Evolutionary conservation across 176 grass and related monocot species (phyloP).

Genomic region (Thinopyrum elongatum): DNA sequence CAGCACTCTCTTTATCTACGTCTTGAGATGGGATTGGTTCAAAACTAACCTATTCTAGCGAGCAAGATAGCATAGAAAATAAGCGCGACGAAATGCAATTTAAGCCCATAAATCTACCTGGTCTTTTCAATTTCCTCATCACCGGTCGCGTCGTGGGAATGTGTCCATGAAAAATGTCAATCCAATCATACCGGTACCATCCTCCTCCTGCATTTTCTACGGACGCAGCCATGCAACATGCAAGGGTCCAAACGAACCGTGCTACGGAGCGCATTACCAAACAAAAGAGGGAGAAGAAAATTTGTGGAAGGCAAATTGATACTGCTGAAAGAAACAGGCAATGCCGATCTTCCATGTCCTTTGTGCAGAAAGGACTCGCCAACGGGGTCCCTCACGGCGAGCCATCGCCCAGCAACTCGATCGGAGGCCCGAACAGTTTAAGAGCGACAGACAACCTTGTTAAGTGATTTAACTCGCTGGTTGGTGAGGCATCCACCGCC

Average conservation of each 20-base stretch:
- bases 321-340: neutral
- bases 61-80: no score
- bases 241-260: neutral
- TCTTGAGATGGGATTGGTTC: no score
- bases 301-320: neutral
- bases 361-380: neutral
- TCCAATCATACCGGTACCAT: neutral
- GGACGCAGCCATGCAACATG: neutral
- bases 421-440: neutral
- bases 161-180: neutral
- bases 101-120: neutral
- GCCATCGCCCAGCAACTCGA: no score
- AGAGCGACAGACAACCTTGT: constrained; percentile 12
- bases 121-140: neutral
- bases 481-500: constrained; percentile 29
- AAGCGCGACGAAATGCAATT: neutral
- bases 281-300: constrained; percentile 32
- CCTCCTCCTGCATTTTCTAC: constrained; percentile 1
- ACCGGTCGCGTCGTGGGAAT: neutral
- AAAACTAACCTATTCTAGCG: no score
- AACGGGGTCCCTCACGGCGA: neutral
- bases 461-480: constrained; percentile 24
- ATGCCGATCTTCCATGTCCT: constrained; percentile 24
- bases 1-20: no score
- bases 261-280: neutral